Percentiles rank a stretch among this genome's conserved stretches.
Conservation (phyloP, 1,284 basidiomycete species). For the Rhodotorula sp. region DNA sequence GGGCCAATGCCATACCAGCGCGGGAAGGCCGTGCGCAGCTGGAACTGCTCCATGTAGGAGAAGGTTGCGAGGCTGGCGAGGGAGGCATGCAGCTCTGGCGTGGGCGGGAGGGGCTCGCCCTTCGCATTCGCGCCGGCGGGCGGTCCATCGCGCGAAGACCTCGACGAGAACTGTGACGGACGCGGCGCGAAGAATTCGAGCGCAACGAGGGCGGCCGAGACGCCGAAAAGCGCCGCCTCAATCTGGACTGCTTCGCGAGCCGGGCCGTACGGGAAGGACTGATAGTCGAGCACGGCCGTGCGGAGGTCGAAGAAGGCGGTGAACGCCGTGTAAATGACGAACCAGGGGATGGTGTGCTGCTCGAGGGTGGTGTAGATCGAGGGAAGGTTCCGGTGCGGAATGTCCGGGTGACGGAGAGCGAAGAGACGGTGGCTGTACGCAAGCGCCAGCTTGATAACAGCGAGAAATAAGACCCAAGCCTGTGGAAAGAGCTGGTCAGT, state of each 20-base stretch:
- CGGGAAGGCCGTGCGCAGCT: constrained; percentile 30
- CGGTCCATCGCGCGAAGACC: neutral
- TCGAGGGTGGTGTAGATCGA: constrained; percentile 41
- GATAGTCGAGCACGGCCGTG: constrained; percentile 47
- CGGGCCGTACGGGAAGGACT: constrained; percentile 27
- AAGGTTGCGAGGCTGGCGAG: constrained; percentile 53
- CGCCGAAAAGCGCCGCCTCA: constrained; percentile 45
- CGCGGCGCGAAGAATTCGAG: constrained; percentile 50
- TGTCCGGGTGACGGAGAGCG: constrained; percentile 31
- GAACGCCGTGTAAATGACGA: constrained; percentile 49
- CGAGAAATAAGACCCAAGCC: constrained; percentile 32
- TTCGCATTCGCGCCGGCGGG: neutral
- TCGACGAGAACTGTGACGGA: constrained; percentile 37
- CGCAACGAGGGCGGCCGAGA: constrained; percentile 49
- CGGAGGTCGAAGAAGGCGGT: constrained; percentile 50
- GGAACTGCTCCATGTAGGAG: constrained; percentile 51
- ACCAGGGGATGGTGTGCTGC: constrained; percentile 47
- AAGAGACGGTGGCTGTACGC: constrained; percentile 20
- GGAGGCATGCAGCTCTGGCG: constrained; percentile 43
- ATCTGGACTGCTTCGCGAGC: constrained; percentile 30
- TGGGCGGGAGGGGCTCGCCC: constrained; percentile 11
- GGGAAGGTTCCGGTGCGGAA: constrained; percentile 35
- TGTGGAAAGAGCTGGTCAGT: neutral
- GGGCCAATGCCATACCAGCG: neutral
- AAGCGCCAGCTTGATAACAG: constrained; percentile 38